phyloP scores from a whole-genome alignment of 106 monocot genomes.

The Dendrobium nobile region DNA sequence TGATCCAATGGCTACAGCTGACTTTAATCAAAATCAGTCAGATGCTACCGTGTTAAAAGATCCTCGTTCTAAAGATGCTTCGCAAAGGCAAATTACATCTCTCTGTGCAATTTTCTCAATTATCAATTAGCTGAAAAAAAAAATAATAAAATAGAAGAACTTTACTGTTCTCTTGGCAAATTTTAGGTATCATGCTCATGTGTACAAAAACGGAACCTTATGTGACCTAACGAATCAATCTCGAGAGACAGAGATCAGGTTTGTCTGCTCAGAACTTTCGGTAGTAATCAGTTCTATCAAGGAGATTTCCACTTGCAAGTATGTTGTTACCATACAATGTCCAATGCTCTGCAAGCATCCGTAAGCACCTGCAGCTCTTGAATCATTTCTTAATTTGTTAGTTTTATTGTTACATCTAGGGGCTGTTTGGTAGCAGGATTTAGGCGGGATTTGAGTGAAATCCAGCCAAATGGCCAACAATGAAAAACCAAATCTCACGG shows the following conservation, averaged over 20 bases:
- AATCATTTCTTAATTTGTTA: background rate
- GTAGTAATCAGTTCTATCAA: constrained; percentile 74
- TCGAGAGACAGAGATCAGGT: constrained; percentile 77
- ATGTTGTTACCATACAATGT: constrained; percentile 63
- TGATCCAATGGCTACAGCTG: constrained; percentile 49
- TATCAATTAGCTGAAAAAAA: background rate
- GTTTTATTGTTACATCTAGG: background rate
- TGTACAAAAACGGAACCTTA: constrained; percentile 73
- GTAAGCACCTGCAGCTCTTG: constrained; percentile 26
- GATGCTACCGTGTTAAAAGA: constrained; percentile 60
- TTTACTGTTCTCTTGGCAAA: background rate
- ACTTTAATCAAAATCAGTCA: constrained; percentile 57
- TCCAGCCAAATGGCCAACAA: too few species aligned
- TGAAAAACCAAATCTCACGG: too few species aligned
- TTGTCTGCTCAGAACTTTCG: constrained; percentile 62
- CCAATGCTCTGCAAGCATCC: constrained; percentile 82
- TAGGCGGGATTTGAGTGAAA: too few species aligned
- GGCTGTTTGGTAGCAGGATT: too few species aligned
- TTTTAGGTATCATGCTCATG: constrained; percentile 73
- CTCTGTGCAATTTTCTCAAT: background rate
- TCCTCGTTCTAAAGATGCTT: constrained; percentile 70
- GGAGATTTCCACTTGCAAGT: constrained; percentile 92
- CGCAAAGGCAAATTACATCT: constrained; percentile 49
- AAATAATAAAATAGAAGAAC: background rate
- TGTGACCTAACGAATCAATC: constrained; percentile 80